Evolutionary conservation across 257 asterid species (phyloP).

Genomic region (Osmanthus fragrans): DNA sequence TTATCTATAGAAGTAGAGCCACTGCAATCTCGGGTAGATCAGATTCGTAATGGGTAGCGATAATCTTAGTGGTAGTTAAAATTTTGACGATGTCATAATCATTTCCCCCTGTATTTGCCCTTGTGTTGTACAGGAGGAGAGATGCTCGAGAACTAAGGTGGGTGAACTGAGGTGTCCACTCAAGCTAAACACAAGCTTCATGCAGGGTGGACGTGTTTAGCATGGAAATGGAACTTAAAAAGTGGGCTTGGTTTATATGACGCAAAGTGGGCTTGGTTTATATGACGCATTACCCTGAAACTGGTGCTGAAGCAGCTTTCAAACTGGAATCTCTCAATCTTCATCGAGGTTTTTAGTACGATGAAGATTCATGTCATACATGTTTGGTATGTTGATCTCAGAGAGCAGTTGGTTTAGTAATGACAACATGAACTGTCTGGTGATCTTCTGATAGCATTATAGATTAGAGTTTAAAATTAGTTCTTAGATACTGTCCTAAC

Average conservation of each 20-base stretch:
- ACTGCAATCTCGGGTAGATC: slow-evolving; percentile 41
- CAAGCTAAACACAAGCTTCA: slow-evolving; percentile 29
- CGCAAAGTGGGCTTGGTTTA: slow-evolving; percentile 37
- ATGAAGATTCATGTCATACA: slow-evolving; percentile 23
- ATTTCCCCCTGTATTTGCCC: slow-evolving; percentile 74
- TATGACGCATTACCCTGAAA: slow-evolving; percentile 27
- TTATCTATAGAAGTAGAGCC: slow-evolving; percentile 27
- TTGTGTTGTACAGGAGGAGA: slow-evolving; percentile 79
- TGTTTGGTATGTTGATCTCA: slow-evolving; percentile 26
- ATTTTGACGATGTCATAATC: slow-evolving; percentile 62
- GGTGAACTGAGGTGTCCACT: slow-evolving; percentile 41
- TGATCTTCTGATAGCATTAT: background rate
- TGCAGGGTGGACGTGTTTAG: slow-evolving; percentile 40
- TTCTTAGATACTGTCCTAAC: slow-evolving; percentile 7
- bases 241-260: slow-evolving; percentile 32
- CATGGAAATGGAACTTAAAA: slow-evolving; percentile 29
- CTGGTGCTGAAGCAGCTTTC: slow-evolving; percentile 17
- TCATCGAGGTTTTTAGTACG: slow-evolving; percentile 28
- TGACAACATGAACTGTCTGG: slow-evolving; percentile 8
- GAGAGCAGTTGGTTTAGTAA: background rate
- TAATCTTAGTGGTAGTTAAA: slow-evolving; percentile 59
- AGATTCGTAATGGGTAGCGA: slow-evolving; percentile 48
- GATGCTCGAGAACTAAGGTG: slow-evolving; percentile 47
- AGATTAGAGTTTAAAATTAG: background rate
- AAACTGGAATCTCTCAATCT: slow-evolving; percentile 24